These are phyloP conservation scores for Begonia fuchsioides DNA, from an alignment of 306 rosid species.

Conservation along the genomic window DNA sequence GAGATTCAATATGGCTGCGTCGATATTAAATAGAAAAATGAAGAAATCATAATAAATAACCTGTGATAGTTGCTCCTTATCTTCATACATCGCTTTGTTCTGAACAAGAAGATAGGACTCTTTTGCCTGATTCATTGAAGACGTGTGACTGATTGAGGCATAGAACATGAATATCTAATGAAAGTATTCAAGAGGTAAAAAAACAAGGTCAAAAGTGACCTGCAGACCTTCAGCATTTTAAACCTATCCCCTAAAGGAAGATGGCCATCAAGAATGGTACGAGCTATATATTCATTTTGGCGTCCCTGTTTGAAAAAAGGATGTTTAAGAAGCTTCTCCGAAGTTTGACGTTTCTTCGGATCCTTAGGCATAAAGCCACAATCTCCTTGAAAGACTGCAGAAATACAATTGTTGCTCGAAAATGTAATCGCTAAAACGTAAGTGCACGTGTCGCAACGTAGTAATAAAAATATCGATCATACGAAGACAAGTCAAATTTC, in stretches of 20 bases:
- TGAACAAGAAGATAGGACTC: slow-evolving; percentile 86
- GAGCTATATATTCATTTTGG: slow-evolving; percentile 41
- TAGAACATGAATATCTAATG: slow-evolving; percentile 1
- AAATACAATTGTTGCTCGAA: too few relatives aligned
- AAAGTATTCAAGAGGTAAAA: slow-evolving; percentile 3
- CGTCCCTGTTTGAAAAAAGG: slow-evolving; percentile 79
- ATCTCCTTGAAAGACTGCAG: slow-evolving; percentile 83
- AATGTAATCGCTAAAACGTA: too few relatives aligned
- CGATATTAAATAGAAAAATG: too few relatives aligned
- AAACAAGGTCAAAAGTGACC: slow-evolving; percentile 15
- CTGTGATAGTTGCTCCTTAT: slow-evolving; percentile 84
- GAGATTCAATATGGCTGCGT: background rate
- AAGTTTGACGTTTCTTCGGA: slow-evolving; percentile 89
- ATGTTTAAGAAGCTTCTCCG: slow-evolving; percentile 89
- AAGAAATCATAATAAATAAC: slow-evolving; percentile 14
- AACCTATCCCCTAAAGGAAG: slow-evolving; percentile 83
- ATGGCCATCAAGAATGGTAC: slow-evolving; percentile 65
- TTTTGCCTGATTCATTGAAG: slow-evolving; percentile 39
- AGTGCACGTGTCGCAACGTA: too few relatives aligned
- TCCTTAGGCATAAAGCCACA: slow-evolving; percentile 90
- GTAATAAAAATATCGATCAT: too few relatives aligned
- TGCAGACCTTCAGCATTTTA: slow-evolving; percentile 60
- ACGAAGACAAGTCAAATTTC: too few relatives aligned
- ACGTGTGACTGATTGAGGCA: slow-evolving; percentile 9
- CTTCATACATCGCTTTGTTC: slow-evolving; percentile 74